Evolutionary conservation across 2,329 filamentous ascomycete species (phyloP), one percentile per base, ranked within the genome.

Genomic region (Fusarium buxicola): DNA sequence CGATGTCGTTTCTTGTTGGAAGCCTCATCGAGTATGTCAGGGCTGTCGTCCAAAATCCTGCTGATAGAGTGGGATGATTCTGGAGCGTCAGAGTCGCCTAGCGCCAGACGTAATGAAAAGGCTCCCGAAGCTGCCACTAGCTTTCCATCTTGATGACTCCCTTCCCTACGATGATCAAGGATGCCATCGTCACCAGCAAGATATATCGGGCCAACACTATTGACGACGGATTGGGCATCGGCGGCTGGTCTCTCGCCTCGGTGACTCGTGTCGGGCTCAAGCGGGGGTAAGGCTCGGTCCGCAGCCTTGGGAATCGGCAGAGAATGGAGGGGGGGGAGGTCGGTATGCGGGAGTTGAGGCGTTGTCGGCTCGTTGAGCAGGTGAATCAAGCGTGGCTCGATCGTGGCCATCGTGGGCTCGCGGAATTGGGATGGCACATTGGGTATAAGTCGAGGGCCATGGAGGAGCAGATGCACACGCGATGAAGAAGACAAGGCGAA

Each of bases 311-410:
- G 76, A 44, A 80, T 79, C 61, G 78, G 72, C 40, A 80, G 59
- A 74, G 77, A 76, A 60, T 86, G 82, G 36, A 86, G 76, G 44
- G 85, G 81, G 32, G 86, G 85, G 3, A 87, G 80, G 58, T 85
- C 83, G 69, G 81, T 76, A 60, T 81, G 79, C 68, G 76, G 78
- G 68, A 78, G 76, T 65, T 80, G 80, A 40, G 82, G 80, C 61
- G 79, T 78, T 36, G 79, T 79, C 44, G 80, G 81, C 69, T 86
- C 83, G 75, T 89, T 89, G 70, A 89, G 79, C 65, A 89, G 77
- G 73, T 88, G 85, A 72, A 88, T 89, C 66, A 89, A 80, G 72
- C 86, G 84, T 72, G 86, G 86, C 81, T 89, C 86, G 77, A 89
- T 89, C 72, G 85, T 88, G 67, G 85, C 84, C 84, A 87, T 87